These are phyloP conservation scores for Fusarium graminum DNA, from an alignment of 2,329 filamentous ascomycete genomes.

Conservation along the genomic window DNA sequence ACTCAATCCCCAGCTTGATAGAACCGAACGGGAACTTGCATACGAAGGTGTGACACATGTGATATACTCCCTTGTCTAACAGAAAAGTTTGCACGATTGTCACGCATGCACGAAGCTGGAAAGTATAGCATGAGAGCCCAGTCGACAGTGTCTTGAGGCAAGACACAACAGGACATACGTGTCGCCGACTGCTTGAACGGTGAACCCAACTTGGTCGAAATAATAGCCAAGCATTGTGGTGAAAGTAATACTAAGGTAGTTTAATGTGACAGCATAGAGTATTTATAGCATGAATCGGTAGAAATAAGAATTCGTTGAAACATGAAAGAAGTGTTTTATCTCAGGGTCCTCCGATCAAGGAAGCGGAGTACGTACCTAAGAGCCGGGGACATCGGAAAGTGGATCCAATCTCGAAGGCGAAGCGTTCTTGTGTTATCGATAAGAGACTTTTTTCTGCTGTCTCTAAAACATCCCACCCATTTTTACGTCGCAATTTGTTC, in stretches of 20 bases:
- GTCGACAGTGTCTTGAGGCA: constrained; percentile 22
- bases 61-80: neutral
- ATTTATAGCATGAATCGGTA: neutral
- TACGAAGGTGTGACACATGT: constrained; percentile 36
- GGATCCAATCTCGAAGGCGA: constrained; percentile 10
- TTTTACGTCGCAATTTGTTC: constrained; percentile 36
- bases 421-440: constrained; percentile 50
- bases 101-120: constrained; percentile 24
- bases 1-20: constrained; percentile 20
- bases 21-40: constrained; percentile 28
- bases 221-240: neutral
- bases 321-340: neutral
- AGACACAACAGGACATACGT: constrained; percentile 40
- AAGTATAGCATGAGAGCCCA: neutral
- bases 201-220: constrained; percentile 24
- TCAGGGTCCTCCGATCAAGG: constrained; percentile 12
- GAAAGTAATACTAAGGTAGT: neutral
- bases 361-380: constrained; percentile 25
- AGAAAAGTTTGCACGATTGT: constrained; percentile 16
- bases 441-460: constrained; percentile 48
- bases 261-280: neutral
- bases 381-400: constrained; percentile 14
- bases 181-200: constrained; percentile 36
- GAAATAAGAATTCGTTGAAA: neutral
- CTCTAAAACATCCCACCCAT: constrained; percentile 43